A percentile compares a stretch with the other conserved stretches of the same genome.
These are phyloP conservation scores for Triticum monococcum DNA, from an alignment of 176 grass and related monocot genomes.

Conservation along the genomic window DNA sequence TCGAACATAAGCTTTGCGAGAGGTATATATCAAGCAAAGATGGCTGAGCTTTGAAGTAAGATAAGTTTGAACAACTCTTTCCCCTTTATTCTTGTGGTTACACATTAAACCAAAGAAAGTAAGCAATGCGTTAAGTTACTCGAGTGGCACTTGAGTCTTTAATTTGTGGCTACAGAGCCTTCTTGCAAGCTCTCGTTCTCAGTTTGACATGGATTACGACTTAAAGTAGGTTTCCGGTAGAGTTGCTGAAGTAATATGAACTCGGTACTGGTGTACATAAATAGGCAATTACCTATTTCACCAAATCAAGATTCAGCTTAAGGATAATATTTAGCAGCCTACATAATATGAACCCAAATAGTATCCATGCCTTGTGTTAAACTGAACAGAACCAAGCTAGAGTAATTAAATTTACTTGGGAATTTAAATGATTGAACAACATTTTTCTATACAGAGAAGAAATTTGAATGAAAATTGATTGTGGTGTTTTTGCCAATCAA, in stretches of 20 bases:
- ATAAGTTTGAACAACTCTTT: neutral
- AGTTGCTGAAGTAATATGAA: neutral
- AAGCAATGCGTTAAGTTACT: neutral
- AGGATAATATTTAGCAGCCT: too few species aligned
- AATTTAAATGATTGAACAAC: too few species aligned
- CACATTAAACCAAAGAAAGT: neutral
- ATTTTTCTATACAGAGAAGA: too few species aligned
- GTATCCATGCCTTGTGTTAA: too few species aligned
- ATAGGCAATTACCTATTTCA: too few species aligned
- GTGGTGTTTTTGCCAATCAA: too few species aligned
- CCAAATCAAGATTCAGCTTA: too few species aligned
- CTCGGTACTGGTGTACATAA: neutral
- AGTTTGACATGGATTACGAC: neutral
- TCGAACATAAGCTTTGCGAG: neutral
- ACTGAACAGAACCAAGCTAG: too few species aligned
- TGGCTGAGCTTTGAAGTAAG: neutral
- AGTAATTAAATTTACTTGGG: too few species aligned
- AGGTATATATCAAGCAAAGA: neutral
- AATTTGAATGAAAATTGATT: too few species aligned
- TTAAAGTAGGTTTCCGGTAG: neutral
- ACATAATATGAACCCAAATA: too few species aligned
- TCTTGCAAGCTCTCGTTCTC: neutral
- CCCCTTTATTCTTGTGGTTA: neutral
- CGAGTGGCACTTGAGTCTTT: neutral
- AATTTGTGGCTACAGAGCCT: neutral